Evolutionary conservation across 1,284 basidiomycete species (phyloP), one percentile per base, ranked within the genome.

Genomic region (Puccinia polysora): DNA sequence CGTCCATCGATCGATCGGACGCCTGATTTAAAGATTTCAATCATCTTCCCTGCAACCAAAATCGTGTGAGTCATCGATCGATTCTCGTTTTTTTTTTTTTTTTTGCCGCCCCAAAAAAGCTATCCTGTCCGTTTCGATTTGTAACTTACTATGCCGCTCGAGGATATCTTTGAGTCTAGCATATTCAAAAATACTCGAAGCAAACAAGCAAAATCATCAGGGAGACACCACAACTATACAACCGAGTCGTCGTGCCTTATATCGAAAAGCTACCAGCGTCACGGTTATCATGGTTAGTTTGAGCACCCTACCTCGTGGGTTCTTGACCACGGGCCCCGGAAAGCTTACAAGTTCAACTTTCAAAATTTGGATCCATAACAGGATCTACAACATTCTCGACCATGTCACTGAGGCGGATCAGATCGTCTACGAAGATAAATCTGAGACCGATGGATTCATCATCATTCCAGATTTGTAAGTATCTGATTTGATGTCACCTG

Each of bases 311-410:
- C 36, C 34, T 18, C 23, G 25, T 38, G 1, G 30, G 3, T 6
- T 53, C n/a, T 36, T 30, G 6, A 15, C 25, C 10, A 20, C 2
- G 23, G 25, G 36, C 8, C 2, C 36, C 20, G 20, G 30, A 18
- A 2, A 14, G n/a, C 43, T 25, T 8, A 28, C 23, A 60, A 2
- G 25, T 23, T 60, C 6, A 12, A 49, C 4, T 2, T 14, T 34
- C 18, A 1, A 20, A 2, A 18, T 47, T 58, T 63, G 36, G 43
- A 8, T 70, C 20, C 45, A 25, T 30, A 20, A 59, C 14, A 69
- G 91, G 93, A 88, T 97, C 0, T 85, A 88, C 75, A 89, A 94
- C 75, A 90, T 98, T 69, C 83, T 97, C 4, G 84, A 84, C 0
- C 91, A 92, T 23, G 81, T 82, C 34, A 88, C 90, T 20, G 94